Evolutionary conservation across 805 yeast genomes (phyloP), one percentile per base, ranked within the genome.

Genomic region (Brettanomyces naardenensis): DNA sequence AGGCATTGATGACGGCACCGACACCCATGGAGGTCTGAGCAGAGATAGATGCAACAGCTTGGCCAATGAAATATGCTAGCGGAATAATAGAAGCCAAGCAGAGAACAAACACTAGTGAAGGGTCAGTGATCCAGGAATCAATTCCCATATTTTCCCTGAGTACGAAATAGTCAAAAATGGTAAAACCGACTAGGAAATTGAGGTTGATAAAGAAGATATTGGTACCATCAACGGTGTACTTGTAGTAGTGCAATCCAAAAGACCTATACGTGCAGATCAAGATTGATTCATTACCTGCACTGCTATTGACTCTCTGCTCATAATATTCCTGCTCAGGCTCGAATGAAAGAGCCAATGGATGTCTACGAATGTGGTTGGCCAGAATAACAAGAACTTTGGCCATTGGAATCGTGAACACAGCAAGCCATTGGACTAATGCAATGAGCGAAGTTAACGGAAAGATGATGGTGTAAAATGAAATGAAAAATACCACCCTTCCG

Each of bases 11-110:
- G 0, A 89, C 96, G 1, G 98, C 98, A 65, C 97, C 97, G 42
- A 92, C 78, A 21, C 97, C 97, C 98, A 92, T 92, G 0, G 97
- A 89, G 1, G 97, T 86, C 63, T 92, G 98, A 0, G 98, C 97
- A 5, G 95, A 84, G 42, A 92, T 92, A 2, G 97, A 89, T 0
- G 98, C 98, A n/a, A 92, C 98, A 5, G 97, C 97, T 60, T 90
- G 97, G 3, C 98, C 98, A 49, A 92, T 89, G 61, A 88, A 92
- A 56, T 92, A 90, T 0, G 98, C 97, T 47, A 92, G 66, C 5
- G 98, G 98, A 27, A 92, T 74, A 41, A 92, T 86, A 1, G 96
- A 84, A 35, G 83, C 68, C 41, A 92, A 62, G 56, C 96, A 83
- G 14, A 87, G 62, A 32, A 75, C 66, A 52, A 92, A 92, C 31